Evolutionary conservation across 2,329 filamentous ascomycete species (phyloP).

Genomic region (Colletotrichum eremochloae): DNA sequence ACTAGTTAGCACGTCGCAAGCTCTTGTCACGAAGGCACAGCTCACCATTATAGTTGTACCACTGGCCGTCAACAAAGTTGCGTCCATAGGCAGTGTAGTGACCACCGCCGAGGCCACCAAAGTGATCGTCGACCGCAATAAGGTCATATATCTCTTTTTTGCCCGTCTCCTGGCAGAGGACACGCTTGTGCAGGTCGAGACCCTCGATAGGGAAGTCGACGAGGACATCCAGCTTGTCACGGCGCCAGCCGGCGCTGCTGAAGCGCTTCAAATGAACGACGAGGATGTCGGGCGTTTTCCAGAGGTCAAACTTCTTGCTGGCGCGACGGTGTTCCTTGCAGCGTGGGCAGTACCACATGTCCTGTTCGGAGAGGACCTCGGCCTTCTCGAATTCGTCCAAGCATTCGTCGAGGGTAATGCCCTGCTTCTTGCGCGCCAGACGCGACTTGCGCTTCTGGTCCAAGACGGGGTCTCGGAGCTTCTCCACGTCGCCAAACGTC

Average conservation of each 20-base stretch:
- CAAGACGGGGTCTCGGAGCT: conserved; percentile 73
- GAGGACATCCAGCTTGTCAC: conserved; percentile 91
- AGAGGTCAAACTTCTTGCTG: conserved; percentile 96
- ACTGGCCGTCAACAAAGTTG: conserved; percentile 89
- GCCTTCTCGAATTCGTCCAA: conserved; percentile 95
- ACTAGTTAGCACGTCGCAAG: conserved; percentile 54
- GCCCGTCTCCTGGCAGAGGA: conserved; percentile 83
- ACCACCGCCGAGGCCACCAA: conserved; percentile 90
- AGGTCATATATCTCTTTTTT: conserved; percentile 92
- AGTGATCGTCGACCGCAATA: conserved; percentile 96
- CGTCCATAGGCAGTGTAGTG: conserved; percentile 97
- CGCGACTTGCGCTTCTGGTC: conserved; percentile 73
- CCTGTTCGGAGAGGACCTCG: conserved; percentile 92
- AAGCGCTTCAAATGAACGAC: conserved; percentile 97
- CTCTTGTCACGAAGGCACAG: conserved; percentile 32
- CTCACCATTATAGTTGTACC: conserved; percentile 98
- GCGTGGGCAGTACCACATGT: conserved; percentile 96
- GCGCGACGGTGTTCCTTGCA: conserved; percentile 95
- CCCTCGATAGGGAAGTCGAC: conserved; percentile 94
- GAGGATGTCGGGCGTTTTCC: conserved; percentile 95
- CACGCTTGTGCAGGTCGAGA: conserved; percentile 83
- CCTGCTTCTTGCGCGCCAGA: conserved; percentile 67
- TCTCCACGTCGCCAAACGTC: conserved; percentile 68
- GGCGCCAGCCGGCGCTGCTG: conserved; percentile 82
- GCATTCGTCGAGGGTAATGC: conserved; percentile 89